Base-by-base conservation (phyloP, 352 stramenopile genomes). In the Pythium vanterpoolii region DNA sequence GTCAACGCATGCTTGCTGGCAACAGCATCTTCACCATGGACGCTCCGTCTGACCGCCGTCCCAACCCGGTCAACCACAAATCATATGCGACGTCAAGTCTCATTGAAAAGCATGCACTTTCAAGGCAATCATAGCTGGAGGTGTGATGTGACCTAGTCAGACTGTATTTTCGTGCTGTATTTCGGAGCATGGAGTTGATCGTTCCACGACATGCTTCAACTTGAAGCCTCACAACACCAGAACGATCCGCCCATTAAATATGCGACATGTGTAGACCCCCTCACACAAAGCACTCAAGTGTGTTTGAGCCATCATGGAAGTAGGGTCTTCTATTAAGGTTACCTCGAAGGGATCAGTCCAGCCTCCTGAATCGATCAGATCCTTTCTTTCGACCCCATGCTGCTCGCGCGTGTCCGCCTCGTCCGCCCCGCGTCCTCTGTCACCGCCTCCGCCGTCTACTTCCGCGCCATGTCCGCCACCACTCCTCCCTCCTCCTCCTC, bases 341-440 rank as follows among this genome's bases (percentile, higher is more conserved):
- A 6, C 6, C 19, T 39, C 26, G 7, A 36, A 13, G n/a, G 23
- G 45, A 13, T 51, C 23, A 38, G 45, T 18, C 24, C 26, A 21
- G 14, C 23, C 11, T 24, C 24, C 45, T 8, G 6, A 42, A 42
- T 42, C 34, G 34, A 16, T 38, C 26, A 38, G 43, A 49, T 49
- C 43, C 27, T 49, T 36, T 51, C 24, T 23, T 26, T 5, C 5
- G 33, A 38, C 45, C 45, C 14, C 40, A 60, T 60, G 52, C 52
- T 60, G 40, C 52, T 60, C 28, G 52, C 40, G 42, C 52, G 52
- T 30, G 52, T 48, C 30, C 40, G 52, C 27, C 52, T 60, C 40
- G 27, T 40, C 18, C 52, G 28, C 40, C 26, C 52, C 28, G 27
- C 51, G 38, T 43, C 26, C 27, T 7, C 50, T 26, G 14, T 9